These are phyloP conservation scores for Symbiotaphrina buchneri DNA, from an alignment of 495 filamentous ascomycete species.

Conservation along the genomic window DNA sequence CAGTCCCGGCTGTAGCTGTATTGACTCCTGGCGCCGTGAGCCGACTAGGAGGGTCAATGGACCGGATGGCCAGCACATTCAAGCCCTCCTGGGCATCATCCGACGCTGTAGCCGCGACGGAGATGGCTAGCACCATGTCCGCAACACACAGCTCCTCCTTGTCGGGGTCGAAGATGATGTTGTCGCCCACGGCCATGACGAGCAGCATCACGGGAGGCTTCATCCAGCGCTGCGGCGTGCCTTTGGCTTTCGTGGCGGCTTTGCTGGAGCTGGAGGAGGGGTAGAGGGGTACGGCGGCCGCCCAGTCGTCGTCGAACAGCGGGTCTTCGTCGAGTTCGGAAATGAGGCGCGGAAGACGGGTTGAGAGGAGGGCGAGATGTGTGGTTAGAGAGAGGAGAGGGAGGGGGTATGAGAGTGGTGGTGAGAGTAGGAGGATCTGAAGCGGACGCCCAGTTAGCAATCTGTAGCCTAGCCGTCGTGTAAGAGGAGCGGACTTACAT, in stretches of 20 bases:
- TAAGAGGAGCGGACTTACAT: conserved; percentile 33
- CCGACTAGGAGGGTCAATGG: conserved; percentile 48
- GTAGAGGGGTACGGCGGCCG: conserved; percentile 55
- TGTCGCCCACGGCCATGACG: conserved; percentile 65
- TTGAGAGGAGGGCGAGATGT: conserved; percentile 81
- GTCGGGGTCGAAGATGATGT: conserved; percentile 82
- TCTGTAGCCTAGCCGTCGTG: too few relatives aligned
- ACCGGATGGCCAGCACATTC: conserved; percentile 36
- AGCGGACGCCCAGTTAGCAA: too few relatives aligned
- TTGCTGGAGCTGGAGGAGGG: conserved; percentile 16
- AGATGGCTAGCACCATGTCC: conserved; percentile 66
- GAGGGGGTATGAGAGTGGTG: conserved; percentile 74
- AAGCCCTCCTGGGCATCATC: conserved; percentile 5
- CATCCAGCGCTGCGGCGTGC: background rate
- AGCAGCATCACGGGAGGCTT: conserved; percentile 73
- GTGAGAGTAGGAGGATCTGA: conserved; percentile 86
- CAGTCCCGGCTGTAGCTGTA: conserved; percentile 28
- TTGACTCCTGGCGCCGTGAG: conserved; percentile 50
- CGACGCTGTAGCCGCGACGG: conserved; percentile 17
- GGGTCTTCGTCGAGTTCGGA: conserved; percentile 85
- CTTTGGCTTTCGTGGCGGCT: background rate
- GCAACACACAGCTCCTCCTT: conserved; percentile 83
- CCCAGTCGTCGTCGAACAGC: conserved; percentile 97
- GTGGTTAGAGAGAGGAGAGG: conserved; percentile 83
- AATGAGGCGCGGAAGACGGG: conserved; percentile 61